These are phyloP conservation scores for Opeltia flavorubescens DNA, from an alignment of 495 filamentous ascomycete genomes.

Conservation along the genomic window DNA sequence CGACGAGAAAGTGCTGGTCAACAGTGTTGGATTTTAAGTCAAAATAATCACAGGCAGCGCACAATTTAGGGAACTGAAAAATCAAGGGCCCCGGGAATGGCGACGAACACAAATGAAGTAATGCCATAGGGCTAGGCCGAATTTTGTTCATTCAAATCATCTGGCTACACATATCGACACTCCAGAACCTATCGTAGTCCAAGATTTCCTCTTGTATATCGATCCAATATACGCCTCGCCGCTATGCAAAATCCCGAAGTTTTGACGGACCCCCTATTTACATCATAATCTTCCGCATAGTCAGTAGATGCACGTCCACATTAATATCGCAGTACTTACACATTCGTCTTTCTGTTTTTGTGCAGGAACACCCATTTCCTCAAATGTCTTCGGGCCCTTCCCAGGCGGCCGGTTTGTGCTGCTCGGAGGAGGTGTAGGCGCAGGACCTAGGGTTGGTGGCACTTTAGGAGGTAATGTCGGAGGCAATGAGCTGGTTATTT, in stretches of 20 bases:
- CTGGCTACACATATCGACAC: too few relatives aligned
- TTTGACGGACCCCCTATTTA: conserved; percentile 21
- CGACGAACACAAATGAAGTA: too few relatives aligned
- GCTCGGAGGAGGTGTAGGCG: conserved; percentile 20
- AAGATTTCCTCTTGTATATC: background rate
- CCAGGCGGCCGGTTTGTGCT: conserved; percentile 35
- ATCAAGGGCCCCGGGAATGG: too few relatives aligned
- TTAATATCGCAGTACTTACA: conserved; percentile 41
- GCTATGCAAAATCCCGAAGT: conserved; percentile 4
- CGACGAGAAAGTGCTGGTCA: too few relatives aligned
- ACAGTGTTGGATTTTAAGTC: too few relatives aligned
- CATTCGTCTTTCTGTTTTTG: conserved; percentile 74
- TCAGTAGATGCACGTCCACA: conserved; percentile 16
- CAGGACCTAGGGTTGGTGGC: conserved; percentile 7
- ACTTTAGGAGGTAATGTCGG: conserved; percentile 8
- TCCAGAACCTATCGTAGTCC: too few relatives aligned
- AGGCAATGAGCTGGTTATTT: background rate
- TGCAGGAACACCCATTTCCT: conserved; percentile 88
- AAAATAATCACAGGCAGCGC: too few relatives aligned
- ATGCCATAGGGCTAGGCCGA: too few relatives aligned
- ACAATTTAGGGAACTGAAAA: too few relatives aligned
- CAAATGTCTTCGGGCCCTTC: conserved; percentile 90
- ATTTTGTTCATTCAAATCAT: too few relatives aligned
- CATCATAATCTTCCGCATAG: conserved; percentile 39
- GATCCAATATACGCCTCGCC: background rate